Evolutionary conservation across 805 yeast genomes (phyloP), one percentile per base, ranked within the genome.

Genomic region (Wickerhamiella occidentalis): DNA sequence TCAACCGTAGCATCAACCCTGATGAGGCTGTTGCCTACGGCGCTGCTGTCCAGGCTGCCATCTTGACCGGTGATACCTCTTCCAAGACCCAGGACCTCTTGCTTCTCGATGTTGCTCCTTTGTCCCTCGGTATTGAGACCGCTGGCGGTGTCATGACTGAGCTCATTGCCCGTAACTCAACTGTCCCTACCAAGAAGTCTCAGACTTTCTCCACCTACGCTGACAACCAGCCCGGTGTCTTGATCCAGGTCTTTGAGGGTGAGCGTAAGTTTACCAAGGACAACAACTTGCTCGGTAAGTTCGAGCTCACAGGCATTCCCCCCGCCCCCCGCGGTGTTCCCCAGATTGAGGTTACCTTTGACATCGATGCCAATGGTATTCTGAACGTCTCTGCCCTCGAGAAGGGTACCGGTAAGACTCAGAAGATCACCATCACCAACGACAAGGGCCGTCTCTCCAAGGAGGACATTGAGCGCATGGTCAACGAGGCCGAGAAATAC

Each of bases 21-120:
- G 96, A 87, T 77, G 96, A 87, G 78, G 96, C 96, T 68, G 96
- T 87, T 71, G 96, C 96, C 66, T 86, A 86, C 78, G 96, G 96
- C 82, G 97, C 97, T 66, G 96, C 97, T 66, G 96, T 88, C 64
- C 96, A 88, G 78, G 97, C 95, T 76, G 96, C 96, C 68, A 85
- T 90, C 75, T 79, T 88, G 73, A 84, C 96, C 61, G 95, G 95
- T 76, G 87, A 77, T 72, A 78, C 85, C 55, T 81, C 86, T 58
- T 79, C 84, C 60, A 94, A 86, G 72, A 87, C 95, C 70, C 86
- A 88, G 75, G 96, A 86, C 75, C 79, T 88, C 70, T 81, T 90
- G 64, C 80, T 88, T 69, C 81, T 88, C 73, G 97, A 88, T 77
- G 97, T 90, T 64, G 88, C 88, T 68, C 98, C 98, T 71, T 82